Evolutionary conservation across 176 grass and related monocot genomes (phyloP).

Genomic region (Cenchrus purpureus): DNA sequence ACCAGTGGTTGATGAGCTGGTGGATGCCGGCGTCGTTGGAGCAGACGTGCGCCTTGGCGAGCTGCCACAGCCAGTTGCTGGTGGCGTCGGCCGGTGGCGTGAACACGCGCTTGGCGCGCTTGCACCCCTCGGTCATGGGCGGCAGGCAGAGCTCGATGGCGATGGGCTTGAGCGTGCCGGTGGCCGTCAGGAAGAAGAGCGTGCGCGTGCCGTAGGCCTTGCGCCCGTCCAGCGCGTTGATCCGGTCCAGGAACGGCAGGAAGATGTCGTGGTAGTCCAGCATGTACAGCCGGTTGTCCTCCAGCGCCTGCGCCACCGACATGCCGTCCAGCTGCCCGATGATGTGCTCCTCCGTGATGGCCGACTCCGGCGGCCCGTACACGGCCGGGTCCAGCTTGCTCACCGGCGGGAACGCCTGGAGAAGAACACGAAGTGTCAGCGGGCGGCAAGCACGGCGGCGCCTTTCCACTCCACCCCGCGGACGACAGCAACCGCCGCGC

Average conservation of each 20-base stretch:
- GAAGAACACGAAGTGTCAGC: neutral
- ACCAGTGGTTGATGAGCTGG: slow-evolving; percentile 98
- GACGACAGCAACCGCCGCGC: neutral
- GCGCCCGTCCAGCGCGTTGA: slow-evolving; percentile 83
- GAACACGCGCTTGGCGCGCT: slow-evolving; percentile 77
- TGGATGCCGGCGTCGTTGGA: slow-evolving; percentile 96
- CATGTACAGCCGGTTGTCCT: slow-evolving; percentile 69
- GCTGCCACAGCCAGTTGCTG: slow-evolving; percentile 90
- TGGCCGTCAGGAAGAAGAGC: slow-evolving; percentile 75
- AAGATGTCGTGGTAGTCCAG: slow-evolving; percentile 91
- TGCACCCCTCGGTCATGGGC: slow-evolving; percentile 54
- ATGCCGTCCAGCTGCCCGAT: slow-evolving; percentile 76
- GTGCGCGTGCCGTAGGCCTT: slow-evolving; percentile 95
- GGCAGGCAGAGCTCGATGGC: slow-evolving; percentile 91
- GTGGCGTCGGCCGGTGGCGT: slow-evolving; percentile 90
- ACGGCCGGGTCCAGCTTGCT: slow-evolving; percentile 83
- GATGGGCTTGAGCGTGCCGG: slow-evolving; percentile 83
- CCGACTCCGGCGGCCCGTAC: slow-evolving; percentile 84
- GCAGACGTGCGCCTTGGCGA: slow-evolving; percentile 95
- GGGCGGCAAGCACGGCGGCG: neutral
- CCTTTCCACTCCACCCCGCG: neutral
- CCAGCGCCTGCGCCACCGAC: slow-evolving; percentile 80
- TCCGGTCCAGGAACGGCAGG: slow-evolving; percentile 80
- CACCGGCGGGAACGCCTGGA: slow-evolving; percentile 77
- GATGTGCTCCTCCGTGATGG: slow-evolving; percentile 90